A percentile compares a stretch with the other conserved stretches of the same genome.
phyloP scores from a whole-genome alignment of 2,329 filamentous ascomycete species.

The Colletotrichum chlorophyti region DNA sequence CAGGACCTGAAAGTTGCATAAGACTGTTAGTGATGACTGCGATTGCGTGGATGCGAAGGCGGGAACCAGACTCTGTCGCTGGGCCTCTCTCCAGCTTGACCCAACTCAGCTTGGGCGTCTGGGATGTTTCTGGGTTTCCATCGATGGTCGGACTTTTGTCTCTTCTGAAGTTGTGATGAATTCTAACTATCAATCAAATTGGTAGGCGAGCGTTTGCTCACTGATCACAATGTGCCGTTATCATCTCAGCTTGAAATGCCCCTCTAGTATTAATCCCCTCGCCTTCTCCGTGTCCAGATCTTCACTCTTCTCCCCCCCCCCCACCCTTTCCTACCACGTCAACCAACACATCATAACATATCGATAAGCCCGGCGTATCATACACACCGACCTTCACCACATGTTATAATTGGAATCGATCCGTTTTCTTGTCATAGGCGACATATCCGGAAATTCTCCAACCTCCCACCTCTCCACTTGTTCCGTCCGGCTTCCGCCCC shows the following conservation, averaged over 20 bases:
- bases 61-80: not conserved
- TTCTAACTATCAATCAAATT: not conserved
- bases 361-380: not conserved
- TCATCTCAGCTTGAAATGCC: slow-evolving; percentile 3
- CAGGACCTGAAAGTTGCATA: too few relatives aligned
- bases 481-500: slow-evolving; percentile 2
- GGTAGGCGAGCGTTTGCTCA: too few relatives aligned
- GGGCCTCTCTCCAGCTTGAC: not conserved
- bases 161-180: not conserved
- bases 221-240: not conserved
- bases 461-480: too few relatives aligned
- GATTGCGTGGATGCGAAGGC: not conserved
- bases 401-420: too few relatives aligned
- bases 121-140: not conserved
- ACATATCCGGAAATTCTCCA: too few relatives aligned
- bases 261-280: not conserved
- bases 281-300: not conserved
- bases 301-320: not conserved
- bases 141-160: too few relatives aligned
- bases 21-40: not conserved
- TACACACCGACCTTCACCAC: not conserved
- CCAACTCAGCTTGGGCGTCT: not conserved
- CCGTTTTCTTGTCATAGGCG: too few relatives aligned
- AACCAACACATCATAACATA: slow-evolving; percentile 7
- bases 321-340: slow-evolving; percentile 21